Evolutionary conservation across 441 rosid species (phyloP).

Genomic region (Corymbia citriodora): DNA sequence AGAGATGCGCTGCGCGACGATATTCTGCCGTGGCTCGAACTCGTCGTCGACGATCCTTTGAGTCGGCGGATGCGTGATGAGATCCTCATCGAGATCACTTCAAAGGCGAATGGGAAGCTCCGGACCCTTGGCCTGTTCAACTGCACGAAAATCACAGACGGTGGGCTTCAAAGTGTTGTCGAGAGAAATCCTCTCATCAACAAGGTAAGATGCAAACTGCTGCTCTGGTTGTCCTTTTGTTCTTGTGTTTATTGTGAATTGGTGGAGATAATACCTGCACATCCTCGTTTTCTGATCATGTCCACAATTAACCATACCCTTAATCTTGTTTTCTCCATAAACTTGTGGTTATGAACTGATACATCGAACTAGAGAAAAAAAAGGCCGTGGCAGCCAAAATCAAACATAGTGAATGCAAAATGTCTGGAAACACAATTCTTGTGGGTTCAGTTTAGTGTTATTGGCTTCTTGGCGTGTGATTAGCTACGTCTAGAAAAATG

Average conservation of each 20-base stretch:
- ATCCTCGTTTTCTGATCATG: neutral
- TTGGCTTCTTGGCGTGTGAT: neutral
- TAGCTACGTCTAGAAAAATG: neutral
- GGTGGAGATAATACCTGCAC: neutral
- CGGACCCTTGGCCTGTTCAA: conserved; percentile 24
- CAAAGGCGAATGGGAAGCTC: conserved; percentile 44
- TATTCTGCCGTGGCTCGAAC: conserved; percentile 36
- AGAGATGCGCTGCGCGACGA: conserved; percentile 34
- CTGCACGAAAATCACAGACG: conserved; percentile 39
- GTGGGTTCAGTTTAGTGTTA: neutral
- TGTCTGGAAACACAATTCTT: neutral
- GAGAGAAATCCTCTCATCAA: conserved; percentile 37
- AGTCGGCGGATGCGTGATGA: conserved; percentile 37
- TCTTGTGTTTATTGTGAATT: neutral
- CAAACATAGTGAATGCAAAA: neutral
- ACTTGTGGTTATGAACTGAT: neutral
- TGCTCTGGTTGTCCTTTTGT: neutral
- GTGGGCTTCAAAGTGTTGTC: conserved; percentile 33
- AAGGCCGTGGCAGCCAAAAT: neutral
- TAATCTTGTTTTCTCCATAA: neutral
- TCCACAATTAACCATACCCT: neutral
- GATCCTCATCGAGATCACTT: conserved; percentile 25
- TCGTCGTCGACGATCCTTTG: conserved; percentile 30
- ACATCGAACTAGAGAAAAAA: neutral
- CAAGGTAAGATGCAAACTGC: conserved; percentile 21